Percentiles rank a stretch among this genome's conserved stretches.
These are phyloP conservation scores for Gentiana straminea DNA, from an alignment of 257 asterid species.

Conservation along the genomic window DNA sequence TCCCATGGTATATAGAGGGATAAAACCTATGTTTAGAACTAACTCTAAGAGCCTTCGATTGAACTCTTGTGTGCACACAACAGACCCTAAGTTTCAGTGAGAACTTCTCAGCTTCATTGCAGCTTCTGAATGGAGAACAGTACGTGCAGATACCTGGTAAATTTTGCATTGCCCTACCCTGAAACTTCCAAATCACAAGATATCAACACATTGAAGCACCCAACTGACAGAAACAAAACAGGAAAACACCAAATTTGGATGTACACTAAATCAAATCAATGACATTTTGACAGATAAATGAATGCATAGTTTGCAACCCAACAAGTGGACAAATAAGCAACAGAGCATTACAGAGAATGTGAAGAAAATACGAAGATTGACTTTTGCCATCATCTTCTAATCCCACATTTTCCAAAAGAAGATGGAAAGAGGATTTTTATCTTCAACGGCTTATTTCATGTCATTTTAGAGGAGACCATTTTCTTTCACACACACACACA, in stretches of 20 bases:
- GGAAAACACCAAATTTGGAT: background rate
- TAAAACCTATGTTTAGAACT: slow-evolving; percentile 20
- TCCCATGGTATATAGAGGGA: slow-evolving; percentile 18
- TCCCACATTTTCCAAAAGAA: no score
- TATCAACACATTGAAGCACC: background rate
- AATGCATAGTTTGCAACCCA: no score
- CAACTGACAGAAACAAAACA: background rate
- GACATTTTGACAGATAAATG: no score
- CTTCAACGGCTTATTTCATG: no score
- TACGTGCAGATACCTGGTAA: slow-evolving; percentile 26
- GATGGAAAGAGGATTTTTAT: no score
- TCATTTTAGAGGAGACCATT: no score
- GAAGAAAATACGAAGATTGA: no score
- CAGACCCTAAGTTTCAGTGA: slow-evolving; percentile 32
- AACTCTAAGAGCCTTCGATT: slow-evolving; percentile 21
- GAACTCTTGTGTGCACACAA: slow-evolving; percentile 17
- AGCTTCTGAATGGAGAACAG: slow-evolving; percentile 31
- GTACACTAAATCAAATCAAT: no score
- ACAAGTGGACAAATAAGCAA: no score
- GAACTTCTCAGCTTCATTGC: slow-evolving; percentile 15
- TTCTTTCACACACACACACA: no score
- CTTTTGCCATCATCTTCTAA: no score
- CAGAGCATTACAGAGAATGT: no score
- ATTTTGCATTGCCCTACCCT: slow-evolving; percentile 33
- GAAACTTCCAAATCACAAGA: slow-evolving; percentile 30